Conservation (phyloP, 345 rosid genomes). For the Kernera saxatilis region DNA sequence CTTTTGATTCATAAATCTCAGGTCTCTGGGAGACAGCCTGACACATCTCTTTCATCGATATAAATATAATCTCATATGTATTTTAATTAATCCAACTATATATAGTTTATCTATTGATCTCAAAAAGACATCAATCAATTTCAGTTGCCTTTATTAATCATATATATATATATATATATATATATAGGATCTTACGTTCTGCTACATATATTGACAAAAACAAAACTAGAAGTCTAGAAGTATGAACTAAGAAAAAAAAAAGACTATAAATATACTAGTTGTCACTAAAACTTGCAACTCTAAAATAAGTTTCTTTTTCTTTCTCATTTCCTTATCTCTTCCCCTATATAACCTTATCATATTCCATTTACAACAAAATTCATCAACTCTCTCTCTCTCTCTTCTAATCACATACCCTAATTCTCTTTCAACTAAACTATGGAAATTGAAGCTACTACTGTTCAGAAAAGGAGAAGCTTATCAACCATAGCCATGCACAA, state of each 20-base stretch:
- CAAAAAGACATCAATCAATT: neutral
- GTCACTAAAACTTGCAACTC: neutral
- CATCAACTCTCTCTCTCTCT: slow-evolving; percentile 33
- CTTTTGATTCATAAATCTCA: neutral
- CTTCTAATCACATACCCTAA: slow-evolving; percentile 9
- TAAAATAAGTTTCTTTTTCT: neutral
- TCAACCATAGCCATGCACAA: slow-evolving; percentile 38
- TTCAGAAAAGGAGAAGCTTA: slow-evolving; percentile 25
- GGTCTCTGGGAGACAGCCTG: slow-evolving; percentile 20
- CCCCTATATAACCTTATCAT: slow-evolving; percentile 7
- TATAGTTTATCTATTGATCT: slow-evolving; percentile 1
- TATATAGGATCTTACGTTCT: neutral
- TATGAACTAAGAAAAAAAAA: neutral
- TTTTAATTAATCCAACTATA: neutral
- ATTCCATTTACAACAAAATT: slow-evolving; percentile 20
- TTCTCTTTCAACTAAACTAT: neutral
- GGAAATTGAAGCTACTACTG: slow-evolving; percentile 29
- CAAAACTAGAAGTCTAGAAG: neutral
- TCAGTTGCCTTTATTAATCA: neutral
- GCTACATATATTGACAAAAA: slow-evolving; percentile 1
- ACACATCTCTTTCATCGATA: slow-evolving; percentile 13
- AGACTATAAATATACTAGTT: neutral
- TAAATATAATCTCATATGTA: neutral
- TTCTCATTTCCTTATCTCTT: neutral
- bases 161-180: too few species aligned